A percentile compares a stretch with the other conserved stretches of the same genome.
Evolutionary conservation across 805 yeast species (phyloP).

Genomic region (Saturnispora sekii): DNA sequence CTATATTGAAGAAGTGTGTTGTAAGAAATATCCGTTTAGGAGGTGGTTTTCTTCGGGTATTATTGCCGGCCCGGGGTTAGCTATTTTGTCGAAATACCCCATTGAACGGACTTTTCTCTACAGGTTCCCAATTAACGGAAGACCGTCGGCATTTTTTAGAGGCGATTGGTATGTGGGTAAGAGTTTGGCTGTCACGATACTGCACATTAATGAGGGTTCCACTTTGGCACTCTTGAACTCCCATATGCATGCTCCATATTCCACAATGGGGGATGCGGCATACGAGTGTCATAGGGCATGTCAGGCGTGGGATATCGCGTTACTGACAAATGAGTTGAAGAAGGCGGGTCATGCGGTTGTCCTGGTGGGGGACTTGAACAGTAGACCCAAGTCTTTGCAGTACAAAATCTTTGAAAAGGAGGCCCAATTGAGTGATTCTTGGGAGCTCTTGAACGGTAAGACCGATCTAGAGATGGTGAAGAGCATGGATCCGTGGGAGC

Average conservation of each 20-base stretch:
- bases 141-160: slow-evolving; percentile 85
- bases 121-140: slow-evolving; percentile 85
- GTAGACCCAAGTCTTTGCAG: slow-evolving; percentile 79
- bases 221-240: slow-evolving; percentile 73
- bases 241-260: slow-evolving; percentile 97
- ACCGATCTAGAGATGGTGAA: slow-evolving; percentile 34
- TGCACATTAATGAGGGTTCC: slow-evolving; percentile 42
- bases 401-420: slow-evolving; percentile 60
- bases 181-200: slow-evolving; percentile 63
- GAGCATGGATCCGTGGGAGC: slow-evolving; percentile 44
- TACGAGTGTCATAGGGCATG: slow-evolving; percentile 85
- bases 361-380: slow-evolving; percentile 89
- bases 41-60: slow-evolving; percentile 78
- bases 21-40: slow-evolving; percentile 45
- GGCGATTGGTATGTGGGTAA: slow-evolving; percentile 99
- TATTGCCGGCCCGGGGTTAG: slow-evolving; percentile 87
- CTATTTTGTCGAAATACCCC: slow-evolving; percentile 74
- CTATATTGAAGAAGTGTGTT: slow-evolving; percentile 40
- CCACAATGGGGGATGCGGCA: slow-evolving; percentile 73
- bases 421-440: slow-evolving; percentile 67
- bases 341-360: slow-evolving; percentile 77
- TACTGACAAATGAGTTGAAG: slow-evolving; percentile 48
- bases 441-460: slow-evolving; percentile 60
- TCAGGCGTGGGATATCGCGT: slow-evolving; percentile 94
- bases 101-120: slow-evolving; percentile 70